Evolutionary conservation across 176 grass and related monocot species (phyloP).

Genomic region (Aechmea fasciata): DNA sequence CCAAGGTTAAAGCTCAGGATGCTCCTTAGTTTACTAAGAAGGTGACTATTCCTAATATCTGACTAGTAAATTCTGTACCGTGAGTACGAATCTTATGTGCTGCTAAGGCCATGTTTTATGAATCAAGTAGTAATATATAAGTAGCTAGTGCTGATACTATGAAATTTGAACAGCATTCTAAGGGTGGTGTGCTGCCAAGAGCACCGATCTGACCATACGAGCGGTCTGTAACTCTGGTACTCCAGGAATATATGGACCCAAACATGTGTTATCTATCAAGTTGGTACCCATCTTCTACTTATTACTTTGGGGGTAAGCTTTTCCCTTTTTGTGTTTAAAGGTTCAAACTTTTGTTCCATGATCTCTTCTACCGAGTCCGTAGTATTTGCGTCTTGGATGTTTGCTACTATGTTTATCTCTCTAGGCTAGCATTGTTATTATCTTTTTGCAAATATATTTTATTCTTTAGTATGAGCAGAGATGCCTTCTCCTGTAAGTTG

Average conservation of each 20-base stretch:
- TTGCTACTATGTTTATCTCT: not conserved
- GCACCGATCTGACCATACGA: slow-evolving; percentile 17
- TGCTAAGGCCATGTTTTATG: not conserved
- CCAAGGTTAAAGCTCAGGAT: slow-evolving; percentile 29
- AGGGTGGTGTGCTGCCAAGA: slow-evolving; percentile 4
- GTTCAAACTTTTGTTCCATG: not conserved
- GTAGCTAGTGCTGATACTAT: slow-evolving; percentile 5
- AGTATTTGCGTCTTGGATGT: not conserved
- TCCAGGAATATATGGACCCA: slow-evolving; percentile 35
- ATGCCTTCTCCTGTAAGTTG: slow-evolving; percentile 26
- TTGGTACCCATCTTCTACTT: slow-evolving; percentile 36
- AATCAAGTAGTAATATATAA: not conserved
- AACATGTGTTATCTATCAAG: slow-evolving; percentile 37
- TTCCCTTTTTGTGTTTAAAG: not conserved
- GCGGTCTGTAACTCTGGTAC: slow-evolving; percentile 28
- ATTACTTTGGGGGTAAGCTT: slow-evolving; percentile 40
- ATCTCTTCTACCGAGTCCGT: not conserved
- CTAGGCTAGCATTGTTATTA: not conserved
- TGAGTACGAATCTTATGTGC: not conserved
- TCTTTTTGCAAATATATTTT: not conserved
- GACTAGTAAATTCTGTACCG: not conserved
- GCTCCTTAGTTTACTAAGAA: slow-evolving; percentile 29
- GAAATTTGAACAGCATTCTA: slow-evolving; percentile 23
- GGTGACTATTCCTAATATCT: slow-evolving; percentile 11
- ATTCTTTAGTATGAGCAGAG: slow-evolving; percentile 18